phyloP scores from a whole-genome alignment of 352 stramenopile species.

The Phytophthora macrochlamydospora region DNA sequence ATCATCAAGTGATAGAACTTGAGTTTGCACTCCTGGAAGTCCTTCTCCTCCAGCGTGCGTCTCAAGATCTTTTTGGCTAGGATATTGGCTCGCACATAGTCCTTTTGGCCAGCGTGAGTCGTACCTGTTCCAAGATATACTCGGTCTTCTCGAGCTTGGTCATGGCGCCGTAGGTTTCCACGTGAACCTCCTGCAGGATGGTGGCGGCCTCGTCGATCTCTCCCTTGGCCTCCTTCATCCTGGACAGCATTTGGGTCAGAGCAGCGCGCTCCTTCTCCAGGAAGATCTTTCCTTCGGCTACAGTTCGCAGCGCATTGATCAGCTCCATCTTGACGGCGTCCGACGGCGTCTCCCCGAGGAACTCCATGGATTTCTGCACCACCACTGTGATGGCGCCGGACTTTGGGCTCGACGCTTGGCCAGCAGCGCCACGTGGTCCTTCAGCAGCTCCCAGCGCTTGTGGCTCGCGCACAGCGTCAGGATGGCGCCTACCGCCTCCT shows the following conservation, averaged over 20 bases:
- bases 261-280: conserved; percentile 96
- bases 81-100: conserved; percentile 97
- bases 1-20: conserved; percentile 97
- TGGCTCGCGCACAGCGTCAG: conserved; percentile 80
- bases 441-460: conserved; percentile 91
- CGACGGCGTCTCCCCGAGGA: conserved; percentile 72
- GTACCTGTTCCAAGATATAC: conserved; percentile 98
- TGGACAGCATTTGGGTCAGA: conserved; percentile 92
- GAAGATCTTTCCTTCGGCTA: conserved; percentile 98
- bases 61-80: conserved; percentile 97
- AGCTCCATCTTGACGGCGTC: conserved; percentile 92
- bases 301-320: conserved; percentile 93
- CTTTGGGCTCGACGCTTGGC: conserved; percentile 90
- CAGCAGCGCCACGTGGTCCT: conserved; percentile 85
- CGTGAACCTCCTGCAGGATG: conserved; percentile 97
- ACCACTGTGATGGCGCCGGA: conserved; percentile 85
- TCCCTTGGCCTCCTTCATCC: conserved; percentile 93
- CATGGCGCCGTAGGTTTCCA: conserved; percentile 99
- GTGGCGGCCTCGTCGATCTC: conserved; percentile 93
- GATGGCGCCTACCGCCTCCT: conserved; percentile 75
- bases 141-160: conserved; percentile 98
- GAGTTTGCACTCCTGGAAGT: conserved; percentile 96
- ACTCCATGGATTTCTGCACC: conserved; percentile 87
- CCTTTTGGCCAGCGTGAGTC: conserved; percentile 97
- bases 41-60: conserved; percentile 93